Conservation (phyloP, 257 asterid species). For the Fraxinus anomala region DNA sequence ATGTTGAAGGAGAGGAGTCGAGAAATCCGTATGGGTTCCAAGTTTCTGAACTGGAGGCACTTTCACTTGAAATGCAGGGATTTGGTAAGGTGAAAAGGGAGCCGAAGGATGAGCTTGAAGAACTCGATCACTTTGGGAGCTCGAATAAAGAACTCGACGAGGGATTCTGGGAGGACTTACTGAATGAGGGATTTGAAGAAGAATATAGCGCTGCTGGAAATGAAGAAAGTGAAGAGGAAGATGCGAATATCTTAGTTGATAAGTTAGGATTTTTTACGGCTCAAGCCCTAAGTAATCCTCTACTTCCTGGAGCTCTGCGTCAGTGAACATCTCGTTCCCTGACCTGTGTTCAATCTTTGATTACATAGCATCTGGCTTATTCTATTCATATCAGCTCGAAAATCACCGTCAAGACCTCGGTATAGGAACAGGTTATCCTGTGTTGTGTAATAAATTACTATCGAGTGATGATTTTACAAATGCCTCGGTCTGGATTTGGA, state of each 20-base stretch:
- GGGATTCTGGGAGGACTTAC: conserved; percentile 82
- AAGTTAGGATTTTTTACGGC: conserved; percentile 63
- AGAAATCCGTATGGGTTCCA: conserved; percentile 32
- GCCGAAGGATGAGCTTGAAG: conserved; percentile 31
- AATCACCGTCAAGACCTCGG: neutral
- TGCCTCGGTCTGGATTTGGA: neutral
- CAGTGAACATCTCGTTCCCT: neutral
- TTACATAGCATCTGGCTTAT: neutral
- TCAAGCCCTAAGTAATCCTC: conserved; percentile 41
- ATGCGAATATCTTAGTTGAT: conserved; percentile 59
- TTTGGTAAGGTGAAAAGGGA: conserved; percentile 47
- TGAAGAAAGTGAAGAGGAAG: conserved; percentile 42
- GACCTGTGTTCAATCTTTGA: neutral
- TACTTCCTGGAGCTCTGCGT: neutral
- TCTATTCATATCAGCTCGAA: too few species aligned
- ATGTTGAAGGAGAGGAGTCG: conserved; percentile 14
- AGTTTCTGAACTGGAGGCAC: conserved; percentile 74
- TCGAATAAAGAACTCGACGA: conserved; percentile 57
- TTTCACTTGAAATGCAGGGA: conserved; percentile 89
- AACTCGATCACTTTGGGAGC: conserved; percentile 19
- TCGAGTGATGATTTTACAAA: neutral
- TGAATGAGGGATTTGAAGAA: conserved; percentile 57
- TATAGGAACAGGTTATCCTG: neutral
- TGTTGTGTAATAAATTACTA: neutral
- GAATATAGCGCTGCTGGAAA: conserved; percentile 6